Evolutionary conservation across 106 monocot genomes (phyloP), one percentile per base, ranked within the genome.

Genomic region (Dendrobium nobile): DNA sequence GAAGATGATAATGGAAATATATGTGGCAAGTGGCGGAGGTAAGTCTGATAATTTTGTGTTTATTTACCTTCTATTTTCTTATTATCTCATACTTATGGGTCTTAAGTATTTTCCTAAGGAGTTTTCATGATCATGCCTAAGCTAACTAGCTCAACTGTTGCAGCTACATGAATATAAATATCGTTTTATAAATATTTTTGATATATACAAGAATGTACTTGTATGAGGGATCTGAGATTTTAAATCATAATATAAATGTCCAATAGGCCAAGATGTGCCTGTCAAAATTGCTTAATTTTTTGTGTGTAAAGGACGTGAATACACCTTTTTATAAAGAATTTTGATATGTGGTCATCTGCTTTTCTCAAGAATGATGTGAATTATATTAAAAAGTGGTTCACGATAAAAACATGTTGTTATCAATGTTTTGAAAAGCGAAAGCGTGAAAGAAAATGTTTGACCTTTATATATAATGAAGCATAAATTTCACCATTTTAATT

Each of bases 21-120:
- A 76, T 76, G 76, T 42, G 76, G 76, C 47, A 76, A 76, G 76
- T 76, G 76, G 76, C 45, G 76, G 26, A 76, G 76, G 76, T 76
- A 76, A 76, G 11, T 51, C 51, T n/a, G 19, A 48, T 76, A 47
- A 26, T 47, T 18, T 76, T 74, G 43, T 70, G 31, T 70, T 76
- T 41, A 76, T 24, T 76, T 48, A 17, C 9, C 6, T 48, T 76
- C 9, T 47, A 11, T 48, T 26, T 76, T 76, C 10, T 26, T 27
- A n/a, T 76, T 42, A 8, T 74, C 48, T 76, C 18, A 41, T 76
- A 20, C 27, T n/a, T 48, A 13, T 47, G 4, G 0, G 48, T 24
- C 48, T 48, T 76, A 48, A 76, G 9, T 51, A n/a, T 76, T 15
- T 51, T 48, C 17, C 43, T 13, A 74, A 37, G 3, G 13, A 37